A percentile compares a stretch with the other conserved stretches of the same genome.
Evolutionary conservation across 441 rosid genomes (phyloP).

Genomic region (Biscutella laevigata): DNA sequence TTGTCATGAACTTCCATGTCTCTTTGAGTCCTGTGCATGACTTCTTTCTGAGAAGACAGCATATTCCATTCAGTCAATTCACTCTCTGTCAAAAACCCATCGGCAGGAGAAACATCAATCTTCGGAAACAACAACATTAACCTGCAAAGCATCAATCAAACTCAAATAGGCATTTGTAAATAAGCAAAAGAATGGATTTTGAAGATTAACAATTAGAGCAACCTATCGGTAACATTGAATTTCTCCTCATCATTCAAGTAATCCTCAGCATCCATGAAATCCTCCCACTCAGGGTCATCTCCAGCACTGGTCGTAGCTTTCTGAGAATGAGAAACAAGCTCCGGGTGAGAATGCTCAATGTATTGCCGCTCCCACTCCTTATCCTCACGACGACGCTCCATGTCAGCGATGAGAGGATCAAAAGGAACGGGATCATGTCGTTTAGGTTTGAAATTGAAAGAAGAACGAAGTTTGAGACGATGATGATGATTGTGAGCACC

Average conservation of each 20-base stretch:
- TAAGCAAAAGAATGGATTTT: not conserved
- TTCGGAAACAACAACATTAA: constrained; percentile 72
- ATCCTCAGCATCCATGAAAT: constrained; percentile 86
- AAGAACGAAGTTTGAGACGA: constrained; percentile 65
- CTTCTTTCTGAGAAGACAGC: constrained; percentile 62
- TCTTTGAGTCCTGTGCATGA: constrained; percentile 63
- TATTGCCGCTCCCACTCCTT: constrained; percentile 72
- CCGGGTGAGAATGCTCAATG: constrained; percentile 59
- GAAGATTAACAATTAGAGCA: not conserved
- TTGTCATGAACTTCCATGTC: constrained; percentile 86
- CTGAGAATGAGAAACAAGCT: constrained; percentile 21
- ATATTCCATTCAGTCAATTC: constrained; percentile 84
- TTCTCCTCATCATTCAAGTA: constrained; percentile 76
- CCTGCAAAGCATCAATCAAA: constrained; percentile 32
- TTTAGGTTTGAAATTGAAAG: constrained; percentile 43
- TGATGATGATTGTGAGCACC: constrained; percentile 49
- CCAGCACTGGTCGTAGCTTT: not conserved
- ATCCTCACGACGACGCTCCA: constrained; percentile 86
- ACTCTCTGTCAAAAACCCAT: constrained; percentile 59
- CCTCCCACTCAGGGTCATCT: constrained; percentile 76
- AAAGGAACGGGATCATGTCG: constrained; percentile 60
- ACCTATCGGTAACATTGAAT: constrained; percentile 85
- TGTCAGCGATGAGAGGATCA: constrained; percentile 81
- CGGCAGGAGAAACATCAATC: constrained; percentile 72
- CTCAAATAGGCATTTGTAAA: not conserved